These are phyloP conservation scores for Claviceps sp. DNA, from an alignment of 2,329 filamentous ascomycete genomes.

Conservation along the genomic window DNA sequence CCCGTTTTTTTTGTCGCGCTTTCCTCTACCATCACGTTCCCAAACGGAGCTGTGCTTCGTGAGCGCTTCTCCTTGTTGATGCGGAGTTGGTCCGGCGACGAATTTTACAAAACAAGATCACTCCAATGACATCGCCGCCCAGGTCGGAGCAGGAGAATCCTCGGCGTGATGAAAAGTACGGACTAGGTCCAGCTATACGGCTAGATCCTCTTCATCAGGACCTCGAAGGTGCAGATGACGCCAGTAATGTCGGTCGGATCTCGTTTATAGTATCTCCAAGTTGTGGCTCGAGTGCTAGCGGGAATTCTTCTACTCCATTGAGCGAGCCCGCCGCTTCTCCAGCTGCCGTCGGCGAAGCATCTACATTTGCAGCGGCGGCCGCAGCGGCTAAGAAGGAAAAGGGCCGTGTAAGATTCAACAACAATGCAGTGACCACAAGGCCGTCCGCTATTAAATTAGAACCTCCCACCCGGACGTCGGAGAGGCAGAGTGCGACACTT, in stretches of 20 bases:
- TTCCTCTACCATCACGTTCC: not conserved
- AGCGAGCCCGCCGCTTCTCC: not conserved
- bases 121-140: constrained; percentile 4
- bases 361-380: not conserved
- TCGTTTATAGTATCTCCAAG: not conserved
- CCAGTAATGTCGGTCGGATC: not conserved
- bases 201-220: not conserved
- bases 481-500: constrained; percentile 6
- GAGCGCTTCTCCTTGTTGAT: not conserved
- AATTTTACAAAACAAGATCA: not conserved
- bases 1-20: not conserved
- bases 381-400: constrained; percentile 26
- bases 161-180: not conserved
- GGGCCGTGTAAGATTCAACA: constrained; percentile 35
- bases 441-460: constrained; percentile 11
- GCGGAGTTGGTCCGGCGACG: not conserved
- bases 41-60: not conserved
- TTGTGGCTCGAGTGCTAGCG: not conserved
- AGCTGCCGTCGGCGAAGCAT: not conserved
- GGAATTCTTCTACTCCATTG: not conserved
- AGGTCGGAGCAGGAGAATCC: constrained; percentile 2
- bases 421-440: constrained; percentile 23
- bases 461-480: not conserved
- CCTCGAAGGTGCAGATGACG: not conserved
- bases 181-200: not conserved